A percentile compares a stretch with the other conserved stretches of the same genome.
phyloP scores from a whole-genome alignment of 495 filamentous ascomycete genomes.

The Zalerion maritima region DNA sequence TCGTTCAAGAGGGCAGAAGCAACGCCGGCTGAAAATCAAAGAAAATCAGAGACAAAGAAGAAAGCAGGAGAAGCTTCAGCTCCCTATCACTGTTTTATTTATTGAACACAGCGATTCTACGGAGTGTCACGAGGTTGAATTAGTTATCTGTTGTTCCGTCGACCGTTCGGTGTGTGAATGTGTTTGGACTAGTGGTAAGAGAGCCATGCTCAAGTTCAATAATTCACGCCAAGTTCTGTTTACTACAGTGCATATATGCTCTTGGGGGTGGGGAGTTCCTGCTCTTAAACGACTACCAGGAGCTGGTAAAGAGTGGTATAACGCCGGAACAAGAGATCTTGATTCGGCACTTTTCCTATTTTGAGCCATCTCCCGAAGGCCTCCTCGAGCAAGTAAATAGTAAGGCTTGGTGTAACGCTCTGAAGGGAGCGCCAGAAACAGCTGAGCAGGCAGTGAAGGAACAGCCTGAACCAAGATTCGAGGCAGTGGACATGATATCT shows the following conservation, averaged over 20 bases:
- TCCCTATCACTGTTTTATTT: too few relatives aligned
- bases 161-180: too few relatives aligned
- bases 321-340: conserved; percentile 19
- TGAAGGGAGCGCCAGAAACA: conserved; percentile 12
- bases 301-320: conserved; percentile 13
- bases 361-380: conserved; percentile 15
- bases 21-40: too few relatives aligned
- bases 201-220: conserved; percentile 6
- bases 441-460: conserved; percentile 13
- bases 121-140: too few relatives aligned
- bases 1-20: too few relatives aligned
- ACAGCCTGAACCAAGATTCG: conserved; percentile 13
- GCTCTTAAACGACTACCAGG: conserved; percentile 15
- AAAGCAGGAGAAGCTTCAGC: too few relatives aligned
- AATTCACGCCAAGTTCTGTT: conserved; percentile 12
- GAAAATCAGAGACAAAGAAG: too few relatives aligned
- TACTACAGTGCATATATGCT: conserved; percentile 18
- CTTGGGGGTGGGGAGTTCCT: conserved; percentile 15
- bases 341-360: conserved; percentile 16
- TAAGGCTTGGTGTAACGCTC: conserved; percentile 13
- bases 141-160: too few relatives aligned
- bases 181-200: conserved; percentile 21
- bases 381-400: conserved; percentile 15
- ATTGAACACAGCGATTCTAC: too few relatives aligned
- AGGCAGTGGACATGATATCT: conserved; percentile 17